phyloP scores from a whole-genome alignment of 805 yeast species.

The Kodamaea neixiangensis region DNA sequence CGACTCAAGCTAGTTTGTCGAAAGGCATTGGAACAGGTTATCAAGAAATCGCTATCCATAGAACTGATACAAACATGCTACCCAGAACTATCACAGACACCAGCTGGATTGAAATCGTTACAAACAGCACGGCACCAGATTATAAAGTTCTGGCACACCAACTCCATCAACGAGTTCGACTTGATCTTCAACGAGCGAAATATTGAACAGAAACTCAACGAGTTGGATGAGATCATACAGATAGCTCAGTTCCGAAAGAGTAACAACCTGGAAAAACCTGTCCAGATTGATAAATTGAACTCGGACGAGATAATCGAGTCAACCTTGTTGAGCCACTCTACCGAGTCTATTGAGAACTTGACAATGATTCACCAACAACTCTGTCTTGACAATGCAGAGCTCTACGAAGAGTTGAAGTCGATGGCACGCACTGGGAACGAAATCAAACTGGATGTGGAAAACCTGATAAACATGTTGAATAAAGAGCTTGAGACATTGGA shows the following conservation, averaged over 20 bases:
- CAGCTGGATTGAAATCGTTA: slow-evolving; percentile 46
- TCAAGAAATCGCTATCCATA: slow-evolving; percentile 47
- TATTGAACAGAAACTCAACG: slow-evolving; percentile 44
- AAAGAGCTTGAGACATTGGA: slow-evolving; percentile 21
- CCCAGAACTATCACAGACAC: slow-evolving; percentile 50
- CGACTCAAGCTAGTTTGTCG: slow-evolving; percentile 52
- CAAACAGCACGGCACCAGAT: slow-evolving; percentile 55
- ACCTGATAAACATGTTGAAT: slow-evolving; percentile 23
- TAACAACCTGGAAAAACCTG: slow-evolving; percentile 11
- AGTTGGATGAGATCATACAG: slow-evolving; percentile 49
- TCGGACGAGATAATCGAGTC: slow-evolving; percentile 37
- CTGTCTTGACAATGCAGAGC: slow-evolving; percentile 34
- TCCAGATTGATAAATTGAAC: slow-evolving; percentile 26
- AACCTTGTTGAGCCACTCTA: slow-evolving; percentile 22
- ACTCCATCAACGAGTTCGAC: slow-evolving; percentile 54
- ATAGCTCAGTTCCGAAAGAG: slow-evolving; percentile 37
- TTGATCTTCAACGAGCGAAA: slow-evolving; percentile 53
- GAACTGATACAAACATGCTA: slow-evolving; percentile 57
- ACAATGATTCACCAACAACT: slow-evolving; percentile 39
- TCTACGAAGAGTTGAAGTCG: slow-evolving; percentile 23
- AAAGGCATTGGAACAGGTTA: slow-evolving; percentile 56
- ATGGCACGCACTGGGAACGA: slow-evolving; percentile 23
- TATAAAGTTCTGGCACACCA: slow-evolving; percentile 50
- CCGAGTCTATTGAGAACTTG: slow-evolving; percentile 28
- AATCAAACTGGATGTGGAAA: slow-evolving; percentile 22